Percentiles rank a stretch among this genome's conserved stretches.
Evolutionary conservation across 305 asterid genomes (phyloP).

Genomic region (Fraxinus greggii): DNA sequence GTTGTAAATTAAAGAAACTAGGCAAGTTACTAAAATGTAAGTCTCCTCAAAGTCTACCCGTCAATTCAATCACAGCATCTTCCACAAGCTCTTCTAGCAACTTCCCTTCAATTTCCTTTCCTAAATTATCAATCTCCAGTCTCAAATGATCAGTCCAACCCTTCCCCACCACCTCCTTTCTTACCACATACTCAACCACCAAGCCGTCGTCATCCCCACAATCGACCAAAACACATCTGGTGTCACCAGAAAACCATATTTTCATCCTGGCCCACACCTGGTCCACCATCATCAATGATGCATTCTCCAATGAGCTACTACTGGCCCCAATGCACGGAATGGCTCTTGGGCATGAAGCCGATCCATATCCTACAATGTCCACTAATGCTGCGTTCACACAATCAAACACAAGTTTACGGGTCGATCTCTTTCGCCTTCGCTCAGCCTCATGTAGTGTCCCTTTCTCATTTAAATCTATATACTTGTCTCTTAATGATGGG

Average conservation of each 20-base stretch:
- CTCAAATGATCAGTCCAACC: constrained; percentile 64
- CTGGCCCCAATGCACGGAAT: not conserved
- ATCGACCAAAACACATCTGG: constrained; percentile 28
- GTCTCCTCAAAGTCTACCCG: constrained; percentile 43
- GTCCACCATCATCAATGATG: constrained; percentile 41
- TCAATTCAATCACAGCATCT: constrained; percentile 65
- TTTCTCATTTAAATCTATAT: constrained; percentile 45
- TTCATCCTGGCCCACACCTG: constrained; percentile 67
- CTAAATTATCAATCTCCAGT: constrained; percentile 54
- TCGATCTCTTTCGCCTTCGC: constrained; percentile 64
- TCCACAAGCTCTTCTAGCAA: constrained; percentile 72
- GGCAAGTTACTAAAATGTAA: constrained; percentile 18
- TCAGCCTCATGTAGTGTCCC: constrained; percentile 58
- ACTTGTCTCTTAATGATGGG: constrained; percentile 72
- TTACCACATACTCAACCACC: constrained; percentile 70
- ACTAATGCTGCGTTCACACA: constrained; percentile 63
- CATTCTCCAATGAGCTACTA: constrained; percentile 1
- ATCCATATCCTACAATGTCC: constrained; percentile 50
- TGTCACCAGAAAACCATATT: constrained; percentile 52
- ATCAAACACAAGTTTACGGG: constrained; percentile 75
- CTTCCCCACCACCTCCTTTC: constrained; percentile 67
- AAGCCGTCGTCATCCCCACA: constrained; percentile 51
- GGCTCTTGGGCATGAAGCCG: constrained; percentile 44
- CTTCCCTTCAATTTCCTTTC: constrained; percentile 62
- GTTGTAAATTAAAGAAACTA: constrained; percentile 12